Conservation (phyloP, 1,284 basidiomycete species). For the Cutaneotrichosporon daszewskae region DNA sequence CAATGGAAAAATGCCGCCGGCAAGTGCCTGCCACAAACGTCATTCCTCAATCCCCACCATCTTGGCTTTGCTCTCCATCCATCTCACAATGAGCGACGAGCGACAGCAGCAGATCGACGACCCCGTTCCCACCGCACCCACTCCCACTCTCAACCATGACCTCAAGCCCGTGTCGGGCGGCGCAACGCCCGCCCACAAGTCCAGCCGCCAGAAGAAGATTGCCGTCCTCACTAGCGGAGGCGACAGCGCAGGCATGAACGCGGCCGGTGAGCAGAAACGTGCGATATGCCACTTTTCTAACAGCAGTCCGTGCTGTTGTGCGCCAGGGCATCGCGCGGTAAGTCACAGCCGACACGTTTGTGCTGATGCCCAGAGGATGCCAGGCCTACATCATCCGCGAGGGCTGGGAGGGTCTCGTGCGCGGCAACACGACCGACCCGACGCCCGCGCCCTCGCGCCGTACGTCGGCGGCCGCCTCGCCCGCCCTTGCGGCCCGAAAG, state of each 20-base stretch:
- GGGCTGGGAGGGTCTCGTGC: slow-evolving; percentile 88
- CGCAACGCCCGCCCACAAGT: background rate
- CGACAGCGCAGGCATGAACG: slow-evolving; percentile 96
- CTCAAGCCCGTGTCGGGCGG: background rate
- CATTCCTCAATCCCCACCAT: too few relatives aligned
- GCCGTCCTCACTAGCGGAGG: slow-evolving; percentile 94
- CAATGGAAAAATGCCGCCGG: background rate
- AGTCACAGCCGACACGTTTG: slow-evolving; percentile 29
- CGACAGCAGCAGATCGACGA: too few relatives aligned
- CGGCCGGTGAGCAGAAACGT: slow-evolving; percentile 52
- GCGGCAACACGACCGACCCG: slow-evolving; percentile 50
- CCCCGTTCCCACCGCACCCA: background rate
- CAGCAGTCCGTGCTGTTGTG: slow-evolving; percentile 72
- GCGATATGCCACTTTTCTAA: background rate
- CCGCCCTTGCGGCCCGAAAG: slow-evolving; percentile 31
- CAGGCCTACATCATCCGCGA: slow-evolving; percentile 91
- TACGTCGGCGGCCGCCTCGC: slow-evolving; percentile 17
- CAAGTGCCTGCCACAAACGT: background rate
- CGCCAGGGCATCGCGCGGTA: slow-evolving; percentile 83
- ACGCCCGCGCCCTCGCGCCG: slow-evolving; percentile 29
- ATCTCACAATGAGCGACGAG: too few relatives aligned
- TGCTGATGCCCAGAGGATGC: slow-evolving; percentile 61
- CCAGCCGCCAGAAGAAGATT: slow-evolving; percentile 50
- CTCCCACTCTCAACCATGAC: background rate
- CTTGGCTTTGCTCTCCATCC: too few relatives aligned